Evolutionary conservation across 1,284 basidiomycete species (phyloP).

Genomic region (Leccinum griseonigrum): DNA sequence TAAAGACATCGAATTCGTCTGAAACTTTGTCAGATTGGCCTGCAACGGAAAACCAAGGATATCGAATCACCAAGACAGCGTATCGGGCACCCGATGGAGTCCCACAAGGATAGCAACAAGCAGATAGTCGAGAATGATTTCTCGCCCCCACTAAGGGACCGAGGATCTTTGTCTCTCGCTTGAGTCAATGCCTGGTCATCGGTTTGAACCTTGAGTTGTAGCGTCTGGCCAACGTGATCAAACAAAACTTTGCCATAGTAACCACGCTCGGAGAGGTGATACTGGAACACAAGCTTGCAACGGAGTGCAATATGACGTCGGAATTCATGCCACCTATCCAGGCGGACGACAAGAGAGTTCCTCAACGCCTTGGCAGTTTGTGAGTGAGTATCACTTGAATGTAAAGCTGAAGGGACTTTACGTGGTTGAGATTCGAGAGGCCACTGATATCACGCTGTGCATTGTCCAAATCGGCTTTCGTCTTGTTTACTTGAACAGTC

Average conservation of each 20-base stretch:
- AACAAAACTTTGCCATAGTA: slow-evolving; percentile 86
- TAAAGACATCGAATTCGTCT: slow-evolving; percentile 95
- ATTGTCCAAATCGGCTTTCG: slow-evolving; percentile 52
- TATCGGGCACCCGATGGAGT: slow-evolving; percentile 90
- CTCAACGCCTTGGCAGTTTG: slow-evolving; percentile 50
- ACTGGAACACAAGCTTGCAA: slow-evolving; percentile 81
- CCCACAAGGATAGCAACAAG: slow-evolving; percentile 91
- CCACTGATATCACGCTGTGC: slow-evolving; percentile 61
- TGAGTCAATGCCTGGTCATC: slow-evolving; percentile 72
- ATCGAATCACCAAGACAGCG: slow-evolving; percentile 79
- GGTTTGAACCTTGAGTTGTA: slow-evolving; percentile 78
- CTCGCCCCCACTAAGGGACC: slow-evolving; percentile 88
- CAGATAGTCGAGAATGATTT: slow-evolving; percentile 98
- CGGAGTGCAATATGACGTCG: slow-evolving; percentile 82
- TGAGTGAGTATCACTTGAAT: neutral
- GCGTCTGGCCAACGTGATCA: slow-evolving; percentile 67
- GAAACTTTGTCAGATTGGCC: slow-evolving; percentile 3
- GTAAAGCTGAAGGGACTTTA: slow-evolving; percentile 25
- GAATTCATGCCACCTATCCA: slow-evolving; percentile 83
- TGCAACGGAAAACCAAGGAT: slow-evolving; percentile 8
- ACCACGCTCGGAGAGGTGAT: slow-evolving; percentile 81
- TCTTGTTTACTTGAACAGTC: slow-evolving; percentile 63
- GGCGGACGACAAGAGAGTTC: slow-evolving; percentile 62
- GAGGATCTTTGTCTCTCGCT: slow-evolving; percentile 71
- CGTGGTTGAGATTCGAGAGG: slow-evolving; percentile 64